Base-by-base conservation (phyloP, 2,329 filamentous ascomycete genomes). In the Penicillium sp. region DNA sequence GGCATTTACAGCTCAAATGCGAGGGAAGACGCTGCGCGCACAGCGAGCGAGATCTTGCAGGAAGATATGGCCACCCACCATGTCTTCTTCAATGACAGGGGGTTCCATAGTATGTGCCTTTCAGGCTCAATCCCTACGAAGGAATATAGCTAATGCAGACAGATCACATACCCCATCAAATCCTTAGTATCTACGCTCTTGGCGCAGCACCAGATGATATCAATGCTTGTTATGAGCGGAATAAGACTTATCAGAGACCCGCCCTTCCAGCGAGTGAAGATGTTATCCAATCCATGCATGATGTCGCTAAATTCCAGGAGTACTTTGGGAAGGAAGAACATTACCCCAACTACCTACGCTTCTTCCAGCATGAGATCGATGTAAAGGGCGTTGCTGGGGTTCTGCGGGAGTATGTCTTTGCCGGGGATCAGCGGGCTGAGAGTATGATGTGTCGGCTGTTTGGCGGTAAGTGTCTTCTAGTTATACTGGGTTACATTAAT, bases 161-260 rank as follows among this genome's bases (percentile, higher is more conserved):
- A 77, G 75, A 96, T 70, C 91, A 96, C 67, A 90, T 94, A 57
- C 81, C 81, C 4, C 91, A 96, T 64, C 86, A 91, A 35, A 75
- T 95, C 5, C 81, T 96, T 11, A 86, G 86, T 16, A 77, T 94
- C 30, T 96, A 88, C 70, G 88, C 88, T 33, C 84, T 94, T 1
- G 87, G 88, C 0, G 90, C 89, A 8, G 74, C 81, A 0, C 70
- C 86, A 0, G 69, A 78, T 0, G 71, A 82, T 17, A 79, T 97
- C 4, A 79, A 86, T 63, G 74, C 75, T 11, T 86, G 82, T 16
- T 96, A 89, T 69, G 78, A 85, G 41, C 69, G 75, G 42, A 91
- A 93, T 70, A 75, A 74, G 5, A 67, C 68, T 5, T 92, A 93
- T 67, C 91, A 96, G 68, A 77, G 83, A 4, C 78, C 81, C 0